These are phyloP conservation scores for Pterocarpus santalinus DNA, from an alignment of 306 rosid species.

Conservation along the genomic window DNA sequence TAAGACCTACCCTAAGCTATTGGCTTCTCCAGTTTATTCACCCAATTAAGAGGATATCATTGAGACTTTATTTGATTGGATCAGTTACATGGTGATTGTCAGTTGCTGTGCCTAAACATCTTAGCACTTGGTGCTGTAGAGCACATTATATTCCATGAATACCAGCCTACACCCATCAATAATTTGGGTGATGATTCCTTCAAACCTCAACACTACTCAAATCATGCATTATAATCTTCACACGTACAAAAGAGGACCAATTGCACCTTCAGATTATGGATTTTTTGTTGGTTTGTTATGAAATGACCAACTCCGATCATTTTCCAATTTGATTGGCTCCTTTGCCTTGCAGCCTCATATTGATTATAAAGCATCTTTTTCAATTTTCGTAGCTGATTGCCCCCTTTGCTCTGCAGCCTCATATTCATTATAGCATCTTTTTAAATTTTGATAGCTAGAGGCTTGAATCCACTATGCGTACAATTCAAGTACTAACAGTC, in stretches of 20 bases:
- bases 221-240: not conserved
- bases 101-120: not conserved
- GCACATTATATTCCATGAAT: not conserved
- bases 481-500: not conserved
- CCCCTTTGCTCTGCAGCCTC: constrained; percentile 38
- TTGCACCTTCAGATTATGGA: not conserved
- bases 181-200: not conserved
- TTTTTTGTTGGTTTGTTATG: constrained; percentile 8
- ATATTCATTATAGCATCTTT: constrained; percentile 4
- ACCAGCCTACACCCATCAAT: not conserved
- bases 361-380: not conserved
- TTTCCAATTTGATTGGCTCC: constrained; percentile 29
- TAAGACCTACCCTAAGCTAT: not conserved
- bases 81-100: not conserved
- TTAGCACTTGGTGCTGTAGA: not conserved
- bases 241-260: not conserved
- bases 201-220: not conserved
- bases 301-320: constrained; percentile 24
- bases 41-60: not conserved
- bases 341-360: constrained; percentile 37
- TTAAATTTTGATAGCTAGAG: not conserved
- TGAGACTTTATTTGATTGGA: not conserved
- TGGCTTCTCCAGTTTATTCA: not conserved
- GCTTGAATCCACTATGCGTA: not conserved
- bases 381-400: constrained; percentile 22